These are phyloP conservation scores for Trifolium subterraneum DNA, from an alignment of 306 rosid genomes.

Conservation along the genomic window DNA sequence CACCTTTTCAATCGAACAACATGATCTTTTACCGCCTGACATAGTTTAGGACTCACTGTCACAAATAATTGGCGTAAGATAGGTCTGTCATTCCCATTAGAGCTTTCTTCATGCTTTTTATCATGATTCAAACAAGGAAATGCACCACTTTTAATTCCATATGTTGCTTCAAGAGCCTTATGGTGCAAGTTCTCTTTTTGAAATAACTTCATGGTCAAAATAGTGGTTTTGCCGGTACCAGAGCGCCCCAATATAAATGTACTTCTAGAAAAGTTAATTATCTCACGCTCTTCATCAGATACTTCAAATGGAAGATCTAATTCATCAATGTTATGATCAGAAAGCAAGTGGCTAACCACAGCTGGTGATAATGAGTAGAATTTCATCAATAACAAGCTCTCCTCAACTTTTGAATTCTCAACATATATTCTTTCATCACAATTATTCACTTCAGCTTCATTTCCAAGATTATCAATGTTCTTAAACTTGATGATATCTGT, in stretches of 20 bases:
- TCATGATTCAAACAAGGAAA: slow-evolving; percentile 38
- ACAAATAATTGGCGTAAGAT: slow-evolving; percentile 70
- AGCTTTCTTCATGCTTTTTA: slow-evolving; percentile 20
- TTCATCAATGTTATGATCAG: slow-evolving; percentile 57
- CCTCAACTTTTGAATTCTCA: slow-evolving; percentile 78
- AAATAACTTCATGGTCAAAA: slow-evolving; percentile 74
- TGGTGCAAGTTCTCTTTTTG: slow-evolving; percentile 59
- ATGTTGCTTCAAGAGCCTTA: slow-evolving; percentile 37
- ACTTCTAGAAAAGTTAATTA: slow-evolving; percentile 61
- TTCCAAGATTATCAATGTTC: slow-evolving; percentile 39
- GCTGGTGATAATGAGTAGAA: slow-evolving; percentile 64
- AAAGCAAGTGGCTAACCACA: slow-evolving; percentile 64
- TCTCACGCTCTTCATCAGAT: slow-evolving; percentile 66
- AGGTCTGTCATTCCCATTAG: slow-evolving; percentile 32
- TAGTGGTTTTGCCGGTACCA: slow-evolving; percentile 88
- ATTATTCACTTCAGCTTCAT: not conserved
- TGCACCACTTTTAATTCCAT: slow-evolving; percentile 8
- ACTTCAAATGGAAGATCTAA: slow-evolving; percentile 79
- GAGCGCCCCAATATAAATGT: slow-evolving; percentile 76
- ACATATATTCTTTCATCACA: slow-evolving; percentile 61
- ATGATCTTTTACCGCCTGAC: slow-evolving; percentile 69
- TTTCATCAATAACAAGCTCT: slow-evolving; percentile 78
- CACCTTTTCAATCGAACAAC: slow-evolving; percentile 73
- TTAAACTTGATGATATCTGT: slow-evolving; percentile 48
- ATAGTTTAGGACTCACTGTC: slow-evolving; percentile 81